Evolutionary conservation across 768 basidiomycete genomes (phyloP), one percentile per base, ranked within the genome.

Genomic region (Leccinum barrowsii): DNA sequence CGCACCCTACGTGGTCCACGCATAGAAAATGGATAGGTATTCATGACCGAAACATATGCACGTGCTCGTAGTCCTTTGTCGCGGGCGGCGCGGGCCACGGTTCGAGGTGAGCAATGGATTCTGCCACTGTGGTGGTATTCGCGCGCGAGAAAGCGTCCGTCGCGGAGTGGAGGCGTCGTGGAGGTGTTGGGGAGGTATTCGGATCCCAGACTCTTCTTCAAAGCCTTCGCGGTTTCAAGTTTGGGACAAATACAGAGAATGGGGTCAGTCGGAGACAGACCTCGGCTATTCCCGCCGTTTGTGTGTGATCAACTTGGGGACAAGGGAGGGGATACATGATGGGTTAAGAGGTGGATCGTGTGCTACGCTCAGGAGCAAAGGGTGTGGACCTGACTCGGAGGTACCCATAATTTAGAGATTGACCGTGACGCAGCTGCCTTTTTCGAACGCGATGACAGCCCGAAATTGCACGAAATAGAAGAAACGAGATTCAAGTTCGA

Each of bases 251-350:
- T 8, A 93, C 90, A 1, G 91, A 85, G 64, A 90, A 77, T 65
- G 17, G 78, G 80, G 30, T 84, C 73, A 64, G 89, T 81, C 21
- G 74, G 70, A 17, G 80, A 76, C 32, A 95, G 12, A 96, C 86
- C 42, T 90, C 84, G 2, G 85, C 78, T 0, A 92, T 94, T 21
- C 91, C 91, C 17, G 86, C 91, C 92, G 95, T 94, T 92, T 96
- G 61, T 28, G 28, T 28, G 28, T 28, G 28, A 28, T 28, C 28
- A 28, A 28, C 28, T 28, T 28, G 28, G 28, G 28, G 28, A 28
- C 28, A 28, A 28, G 28, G 28, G 28, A 28, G 28, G 28, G 28
- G 28, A 28, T 28, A 28, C 28, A 28, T 28, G 28, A 28, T 28
- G 28, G 28, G 28, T 28, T 28, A 28, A 28, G 28, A 28, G 28